phyloP scores from a whole-genome alignment of 163 green algal species.

The Scenedesmus sp. region DNA sequence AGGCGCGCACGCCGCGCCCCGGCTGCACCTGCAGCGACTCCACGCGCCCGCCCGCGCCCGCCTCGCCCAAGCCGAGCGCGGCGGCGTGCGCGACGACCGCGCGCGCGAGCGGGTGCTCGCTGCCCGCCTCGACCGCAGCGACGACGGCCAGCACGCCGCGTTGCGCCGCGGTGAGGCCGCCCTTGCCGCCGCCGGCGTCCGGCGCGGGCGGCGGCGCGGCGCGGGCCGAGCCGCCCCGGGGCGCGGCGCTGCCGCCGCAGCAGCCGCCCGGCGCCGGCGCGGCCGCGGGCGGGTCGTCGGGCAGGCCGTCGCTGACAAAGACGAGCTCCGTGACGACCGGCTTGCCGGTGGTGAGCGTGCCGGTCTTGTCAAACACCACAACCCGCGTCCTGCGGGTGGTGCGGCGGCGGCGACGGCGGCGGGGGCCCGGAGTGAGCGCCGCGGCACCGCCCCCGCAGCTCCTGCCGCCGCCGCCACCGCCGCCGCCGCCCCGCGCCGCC shows the following conservation, averaged over 20 bases:
- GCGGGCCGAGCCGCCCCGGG: too few species aligned
- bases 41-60: background rate
- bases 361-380: constrained; percentile 99
- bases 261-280: background rate
- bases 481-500: too few species aligned
- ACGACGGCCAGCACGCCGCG: constrained; percentile 41
- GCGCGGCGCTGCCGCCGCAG: background rate
- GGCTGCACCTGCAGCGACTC: background rate
- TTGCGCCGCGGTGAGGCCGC: constrained; percentile 1
- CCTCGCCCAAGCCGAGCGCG: background rate
- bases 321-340: constrained; percentile 15
- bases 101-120: constrained; percentile 74
- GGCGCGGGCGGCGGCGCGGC: background rate
- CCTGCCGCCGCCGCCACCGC: too few species aligned
- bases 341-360: constrained; percentile 84
- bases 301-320: background rate
- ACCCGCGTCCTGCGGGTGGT: constrained; percentile 63
- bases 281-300: background rate
- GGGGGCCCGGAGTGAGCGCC: too few species aligned
- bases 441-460: too few species aligned
- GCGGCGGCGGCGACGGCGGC: too few species aligned
- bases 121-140: constrained; percentile 61
- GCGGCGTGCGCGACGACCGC: constrained; percentile 56
- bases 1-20: constrained; percentile 24
- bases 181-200: background rate